Percentiles rank a stretch among this genome's conserved stretches.
These are phyloP conservation scores for Gossypioides kirkii DNA, from an alignment of 345 rosid species.

Conservation along the genomic window DNA sequence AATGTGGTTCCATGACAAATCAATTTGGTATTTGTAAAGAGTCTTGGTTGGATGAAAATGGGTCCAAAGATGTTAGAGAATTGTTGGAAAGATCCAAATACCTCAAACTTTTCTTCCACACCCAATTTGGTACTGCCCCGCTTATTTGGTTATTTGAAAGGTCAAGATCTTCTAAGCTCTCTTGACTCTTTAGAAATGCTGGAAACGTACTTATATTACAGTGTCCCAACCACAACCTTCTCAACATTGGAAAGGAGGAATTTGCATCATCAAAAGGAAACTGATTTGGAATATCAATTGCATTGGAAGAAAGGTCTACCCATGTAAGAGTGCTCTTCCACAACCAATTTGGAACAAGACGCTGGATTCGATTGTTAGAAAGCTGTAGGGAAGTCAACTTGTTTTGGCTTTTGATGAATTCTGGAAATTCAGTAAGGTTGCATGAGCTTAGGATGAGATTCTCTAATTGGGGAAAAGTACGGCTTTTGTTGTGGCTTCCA, in stretches of 20 bases:
- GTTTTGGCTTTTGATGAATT: no score
- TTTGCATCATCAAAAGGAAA: neutral
- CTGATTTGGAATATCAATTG: neutral
- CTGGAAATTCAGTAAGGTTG: neutral
- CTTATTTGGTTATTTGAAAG: neutral
- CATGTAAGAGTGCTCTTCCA: neutral
- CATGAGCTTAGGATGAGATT: neutral
- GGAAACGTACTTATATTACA: neutral
- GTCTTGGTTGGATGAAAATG: neutral
- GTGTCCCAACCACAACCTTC: accelerated
- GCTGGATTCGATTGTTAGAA: neutral
- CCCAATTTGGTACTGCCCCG: neutral
- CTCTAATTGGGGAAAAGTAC: neutral
- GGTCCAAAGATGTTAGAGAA: neutral
- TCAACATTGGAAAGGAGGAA: neutral
- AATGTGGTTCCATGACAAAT: no score
- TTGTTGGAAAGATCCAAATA: neutral
- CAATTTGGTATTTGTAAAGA: neutral
- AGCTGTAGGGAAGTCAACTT: no score
- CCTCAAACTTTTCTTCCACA: neutral
- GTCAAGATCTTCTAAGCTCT: neutral
- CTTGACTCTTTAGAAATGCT: neutral
- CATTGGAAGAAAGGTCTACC: neutral
- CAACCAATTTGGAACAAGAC: neutral
- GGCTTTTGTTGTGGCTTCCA: neutral